Percentiles rank a stretch among this genome's conserved stretches.
Evolutionary conservation across 371 early-diverging fungal genomes (phyloP).

Genomic region (Mortierella sp.): DNA sequence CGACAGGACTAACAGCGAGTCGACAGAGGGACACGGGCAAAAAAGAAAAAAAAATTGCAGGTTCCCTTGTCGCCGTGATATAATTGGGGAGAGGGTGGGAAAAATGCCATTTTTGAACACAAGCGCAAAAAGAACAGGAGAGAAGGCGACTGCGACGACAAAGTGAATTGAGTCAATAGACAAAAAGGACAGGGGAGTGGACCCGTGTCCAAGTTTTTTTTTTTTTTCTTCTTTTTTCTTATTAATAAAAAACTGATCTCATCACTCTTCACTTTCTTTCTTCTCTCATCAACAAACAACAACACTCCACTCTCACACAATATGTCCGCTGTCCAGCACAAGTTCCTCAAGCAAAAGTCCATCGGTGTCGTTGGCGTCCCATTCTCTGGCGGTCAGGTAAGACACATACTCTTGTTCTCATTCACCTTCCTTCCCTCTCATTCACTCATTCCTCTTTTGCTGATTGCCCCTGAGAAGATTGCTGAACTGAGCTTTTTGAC

Average conservation of each 20-base stretch:
- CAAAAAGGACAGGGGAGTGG: background rate
- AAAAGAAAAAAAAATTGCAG: background rate
- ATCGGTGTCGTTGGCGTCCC: constrained; percentile 85
- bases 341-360: constrained; percentile 64
- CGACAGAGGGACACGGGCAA: background rate
- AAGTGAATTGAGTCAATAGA: background rate
- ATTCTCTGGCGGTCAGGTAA: constrained; percentile 84
- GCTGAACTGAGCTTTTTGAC: background rate
- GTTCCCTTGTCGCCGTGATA: background rate
- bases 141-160: background rate
- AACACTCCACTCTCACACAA: constrained; percentile 9
- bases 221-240: constrained; percentile 4
- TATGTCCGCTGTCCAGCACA: constrained; percentile 47
- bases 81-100: constrained; percentile 9
- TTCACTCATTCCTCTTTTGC: background rate
- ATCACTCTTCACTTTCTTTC: background rate
- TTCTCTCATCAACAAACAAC: constrained; percentile 13
- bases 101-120: constrained; percentile 15
- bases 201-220: constrained; percentile 32
- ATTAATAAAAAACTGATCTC: background rate
- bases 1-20: background rate
- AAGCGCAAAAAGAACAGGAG: background rate
- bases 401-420: background rate
- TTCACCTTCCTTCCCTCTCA: background rate
- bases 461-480: background rate